phyloP scores from a whole-genome alignment of 2,329 filamentous ascomycete genomes.

The Trichoderma harzianum region DNA sequence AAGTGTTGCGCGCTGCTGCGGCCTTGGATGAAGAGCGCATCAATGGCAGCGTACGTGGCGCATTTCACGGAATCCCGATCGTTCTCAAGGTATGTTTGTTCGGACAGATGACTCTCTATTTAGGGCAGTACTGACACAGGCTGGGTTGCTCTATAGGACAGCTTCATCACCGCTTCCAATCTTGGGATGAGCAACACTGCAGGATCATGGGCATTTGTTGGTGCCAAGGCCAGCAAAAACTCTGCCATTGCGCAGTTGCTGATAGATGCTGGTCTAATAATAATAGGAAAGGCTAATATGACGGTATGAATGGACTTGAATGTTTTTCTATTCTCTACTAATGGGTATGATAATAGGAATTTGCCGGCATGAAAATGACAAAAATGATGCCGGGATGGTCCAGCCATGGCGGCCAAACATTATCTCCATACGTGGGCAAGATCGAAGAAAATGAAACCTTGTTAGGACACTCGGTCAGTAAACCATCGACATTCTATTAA shows the following conservation, averaged over 20 bases:
- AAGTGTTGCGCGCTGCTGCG: constrained; percentile 15
- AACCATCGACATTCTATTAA: too few species aligned
- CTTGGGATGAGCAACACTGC: constrained; percentile 25
- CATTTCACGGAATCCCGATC: constrained; percentile 26
- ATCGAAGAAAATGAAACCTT: constrained; percentile 22
- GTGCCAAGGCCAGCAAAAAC: constrained; percentile 16
- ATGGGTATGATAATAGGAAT: constrained; percentile 12
- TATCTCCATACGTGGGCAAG: constrained; percentile 26
- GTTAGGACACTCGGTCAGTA: constrained; percentile 21
- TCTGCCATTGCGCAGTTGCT: constrained; percentile 17
- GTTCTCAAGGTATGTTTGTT: constrained; percentile 24
- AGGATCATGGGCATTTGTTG: constrained; percentile 21
- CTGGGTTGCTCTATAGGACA: constrained; percentile 16
- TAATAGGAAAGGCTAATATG: constrained; percentile 24
- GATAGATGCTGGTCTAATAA: constrained; percentile 24
- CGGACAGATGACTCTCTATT: too few species aligned
- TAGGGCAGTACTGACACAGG: too few species aligned
- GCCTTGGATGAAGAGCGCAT: constrained; percentile 24
- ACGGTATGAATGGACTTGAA: constrained; percentile 1
- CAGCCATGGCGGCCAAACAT: constrained; percentile 26
- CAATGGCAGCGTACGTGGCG: constrained; percentile 21
- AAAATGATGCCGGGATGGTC: constrained; percentile 20
- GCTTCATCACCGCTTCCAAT: constrained; percentile 18
- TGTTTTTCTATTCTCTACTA: neutral
- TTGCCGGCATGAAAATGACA: constrained; percentile 23